Evolutionary conservation across 257 asterid species (phyloP), one percentile per base, ranked within the genome.

Genomic region (Petunia secreta): DNA sequence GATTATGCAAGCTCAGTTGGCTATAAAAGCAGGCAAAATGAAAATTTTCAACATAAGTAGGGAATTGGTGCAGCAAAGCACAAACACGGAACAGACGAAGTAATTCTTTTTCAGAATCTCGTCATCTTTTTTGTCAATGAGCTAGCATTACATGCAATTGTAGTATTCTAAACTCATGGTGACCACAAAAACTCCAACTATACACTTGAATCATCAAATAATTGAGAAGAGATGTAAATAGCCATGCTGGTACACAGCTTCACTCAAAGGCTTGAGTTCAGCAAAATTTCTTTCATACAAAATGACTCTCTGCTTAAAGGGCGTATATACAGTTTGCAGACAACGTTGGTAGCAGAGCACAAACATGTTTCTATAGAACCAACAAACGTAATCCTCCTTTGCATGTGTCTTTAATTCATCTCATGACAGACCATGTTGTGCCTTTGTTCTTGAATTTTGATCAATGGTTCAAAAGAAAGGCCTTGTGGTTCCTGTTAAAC

Each of bases 291-390:
- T 73, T 5, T 50, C 11, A 34, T 73, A 25, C 62, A 11, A 50
- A 50, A 4, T 48, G 60, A 34, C 39, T 67, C 62, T 50, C 62
- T 34, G 62, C 25, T 50, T 73, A 34, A 73, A 50, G 62, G 6
- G 77, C 41, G 58, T 8, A 41, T 48, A 34, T 48, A 34, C 25
- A 48, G 60, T 71, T 71, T 25, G 60, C 11, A 46, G 25, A 71
- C 77, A 48, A 71, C 77, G 50, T 48, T 48, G 50, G 44, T 13
- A 34, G 62, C 44, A 4, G 62, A 34, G 62, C 62, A 73, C 77
- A 73, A 71, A 44, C 44, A 73, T 69, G 75, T 44, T n/a, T 15
- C 57, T 4, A 44, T 43, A 57, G 76, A 16, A 43, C 75, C 75
- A 71, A 71, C 38, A 25, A 25, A 25, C 25, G 25, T 25, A 25